These are phyloP conservation scores for Tuctoria greenei DNA, from an alignment of 176 grass and related monocot species.

Conservation along the genomic window DNA sequence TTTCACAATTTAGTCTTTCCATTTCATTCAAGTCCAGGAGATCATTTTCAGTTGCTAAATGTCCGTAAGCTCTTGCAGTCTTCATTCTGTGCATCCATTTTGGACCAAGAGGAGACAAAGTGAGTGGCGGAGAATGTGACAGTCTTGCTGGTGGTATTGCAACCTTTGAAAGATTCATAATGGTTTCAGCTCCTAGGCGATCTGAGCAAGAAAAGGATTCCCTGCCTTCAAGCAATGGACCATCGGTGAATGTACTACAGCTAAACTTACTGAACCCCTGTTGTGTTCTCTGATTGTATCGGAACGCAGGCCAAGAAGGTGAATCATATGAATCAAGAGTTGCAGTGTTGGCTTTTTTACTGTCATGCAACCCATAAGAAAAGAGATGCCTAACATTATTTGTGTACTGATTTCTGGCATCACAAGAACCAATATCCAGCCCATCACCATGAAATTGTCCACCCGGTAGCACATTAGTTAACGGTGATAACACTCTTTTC, in stretches of 20 bases:
- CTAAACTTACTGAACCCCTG: slow-evolving; percentile 27
- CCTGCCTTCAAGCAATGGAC: slow-evolving; percentile 67
- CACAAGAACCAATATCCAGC: slow-evolving; percentile 57
- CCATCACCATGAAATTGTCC: slow-evolving; percentile 59
- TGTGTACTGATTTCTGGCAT: slow-evolving; percentile 29
- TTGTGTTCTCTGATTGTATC: slow-evolving; percentile 23
- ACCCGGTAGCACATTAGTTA: slow-evolving; percentile 51
- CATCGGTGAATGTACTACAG: slow-evolving; percentile 64
- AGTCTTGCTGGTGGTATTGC: slow-evolving; percentile 45
- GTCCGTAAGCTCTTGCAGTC: slow-evolving; percentile 34
- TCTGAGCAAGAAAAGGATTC: slow-evolving; percentile 34
- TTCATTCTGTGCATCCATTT: slow-evolving; percentile 68
- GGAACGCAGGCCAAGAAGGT: slow-evolving; percentile 30
- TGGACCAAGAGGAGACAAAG: slow-evolving; percentile 82
- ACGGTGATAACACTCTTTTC: slow-evolving; percentile 82
- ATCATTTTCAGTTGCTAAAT: slow-evolving; percentile 58
- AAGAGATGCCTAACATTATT: slow-evolving; percentile 35
- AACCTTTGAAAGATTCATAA: slow-evolving; percentile 35
- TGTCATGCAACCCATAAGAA: slow-evolving; percentile 49
- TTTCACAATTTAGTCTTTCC: slow-evolving; percentile 36
- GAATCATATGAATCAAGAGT: slow-evolving; percentile 38
- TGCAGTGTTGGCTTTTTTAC: slow-evolving; percentile 71
- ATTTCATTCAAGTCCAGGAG: slow-evolving; percentile 41
- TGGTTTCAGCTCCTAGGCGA: slow-evolving; percentile 34
- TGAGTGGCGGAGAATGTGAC: slow-evolving; percentile 64